Percentiles rank a stretch among this genome's conserved stretches.
Evolutionary conservation across 2,329 filamentous ascomycete species (phyloP).

Genomic region (Microsporum canis): DNA sequence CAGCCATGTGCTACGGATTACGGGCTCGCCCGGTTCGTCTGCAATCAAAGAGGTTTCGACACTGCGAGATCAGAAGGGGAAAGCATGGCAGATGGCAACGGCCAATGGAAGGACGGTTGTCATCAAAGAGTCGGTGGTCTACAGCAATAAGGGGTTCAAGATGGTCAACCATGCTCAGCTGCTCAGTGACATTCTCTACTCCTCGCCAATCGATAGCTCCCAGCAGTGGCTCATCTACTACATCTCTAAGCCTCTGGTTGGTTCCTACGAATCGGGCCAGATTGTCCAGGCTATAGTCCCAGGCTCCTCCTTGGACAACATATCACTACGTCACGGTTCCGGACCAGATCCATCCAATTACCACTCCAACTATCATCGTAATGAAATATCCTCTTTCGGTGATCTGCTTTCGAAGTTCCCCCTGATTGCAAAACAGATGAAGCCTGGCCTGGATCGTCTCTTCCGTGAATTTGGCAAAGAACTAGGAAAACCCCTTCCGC

Average conservation of each 20-base stretch:
- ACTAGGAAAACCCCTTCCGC: conserved; percentile 72
- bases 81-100: conserved; percentile 88
- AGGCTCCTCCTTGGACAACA: conserved; percentile 24
- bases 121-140: conserved; percentile 83
- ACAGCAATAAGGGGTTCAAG: conserved; percentile 97
- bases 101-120: conserved; percentile 87
- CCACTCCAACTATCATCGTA: conserved; percentile 49
- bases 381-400: conserved; percentile 80
- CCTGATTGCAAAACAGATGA: conserved; percentile 93
- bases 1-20: conserved; percentile 89
- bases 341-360: conserved; percentile 24
- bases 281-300: conserved; percentile 54
- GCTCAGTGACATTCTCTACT: conserved; percentile 73
- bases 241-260: conserved; percentile 79
- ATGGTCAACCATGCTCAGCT: conserved; percentile 79
- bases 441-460: conserved; percentile 74
- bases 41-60: conserved; percentile 48
- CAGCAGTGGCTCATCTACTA: conserved; percentile 96
- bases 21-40: conserved; percentile 38
- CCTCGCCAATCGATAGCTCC: conserved; percentile 75
- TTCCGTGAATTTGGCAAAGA: conserved; percentile 82
- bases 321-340: conserved; percentile 12
- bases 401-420: conserved; percentile 86
- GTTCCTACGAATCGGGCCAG: conserved; percentile 64
- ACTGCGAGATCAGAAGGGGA: conserved; percentile 75